These are phyloP conservation scores for Aspergillus nidulans DNA, from an alignment of 495 filamentous ascomycete genomes.

Conservation along the genomic window DNA sequence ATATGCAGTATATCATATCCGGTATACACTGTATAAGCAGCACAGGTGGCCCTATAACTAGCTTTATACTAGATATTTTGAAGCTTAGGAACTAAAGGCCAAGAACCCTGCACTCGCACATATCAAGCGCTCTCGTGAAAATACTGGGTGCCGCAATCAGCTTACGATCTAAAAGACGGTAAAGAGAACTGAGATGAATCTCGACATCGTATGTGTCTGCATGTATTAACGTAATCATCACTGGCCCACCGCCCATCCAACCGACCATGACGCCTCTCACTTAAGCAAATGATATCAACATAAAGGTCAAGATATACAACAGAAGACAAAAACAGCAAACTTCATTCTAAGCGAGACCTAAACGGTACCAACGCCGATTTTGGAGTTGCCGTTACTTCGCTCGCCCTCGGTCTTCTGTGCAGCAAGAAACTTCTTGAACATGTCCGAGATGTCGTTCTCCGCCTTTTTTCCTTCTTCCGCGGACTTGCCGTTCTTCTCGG, in stretches of 20 bases:
- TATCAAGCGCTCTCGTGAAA: too few species aligned
- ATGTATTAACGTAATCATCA: slow-evolving; percentile 16
- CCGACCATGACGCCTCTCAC: slow-evolving; percentile 15
- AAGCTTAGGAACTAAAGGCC: too few species aligned
- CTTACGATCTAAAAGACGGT: too few species aligned
- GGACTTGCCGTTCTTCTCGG: slow-evolving; percentile 73
- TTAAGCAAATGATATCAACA: slow-evolving; percentile 7
- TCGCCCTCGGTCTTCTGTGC: slow-evolving; percentile 32
- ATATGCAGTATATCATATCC: background rate
- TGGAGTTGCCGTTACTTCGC: slow-evolving; percentile 34
- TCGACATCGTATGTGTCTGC: background rate
- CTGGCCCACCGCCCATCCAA: slow-evolving; percentile 14
- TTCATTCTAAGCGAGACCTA: slow-evolving; percentile 1
- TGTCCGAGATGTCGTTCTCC: slow-evolving; percentile 42
- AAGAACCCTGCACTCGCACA: too few species aligned
- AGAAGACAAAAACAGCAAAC: background rate
- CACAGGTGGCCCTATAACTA: too few species aligned
- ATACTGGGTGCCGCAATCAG: too few species aligned
- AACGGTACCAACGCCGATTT: slow-evolving; percentile 36
- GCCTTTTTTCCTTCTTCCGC: slow-evolving; percentile 33
- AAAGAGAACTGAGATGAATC: background rate
- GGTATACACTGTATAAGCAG: too few species aligned
- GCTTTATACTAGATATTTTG: too few species aligned
- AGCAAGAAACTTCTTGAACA: slow-evolving; percentile 48
- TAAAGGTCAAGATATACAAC: slow-evolving; percentile 9